A percentile compares a stretch with the other conserved stretches of the same genome.
These are phyloP conservation scores for Ascochyta clinopodiicola DNA, from an alignment of 2,329 filamentous ascomycete genomes.

Conservation along the genomic window DNA sequence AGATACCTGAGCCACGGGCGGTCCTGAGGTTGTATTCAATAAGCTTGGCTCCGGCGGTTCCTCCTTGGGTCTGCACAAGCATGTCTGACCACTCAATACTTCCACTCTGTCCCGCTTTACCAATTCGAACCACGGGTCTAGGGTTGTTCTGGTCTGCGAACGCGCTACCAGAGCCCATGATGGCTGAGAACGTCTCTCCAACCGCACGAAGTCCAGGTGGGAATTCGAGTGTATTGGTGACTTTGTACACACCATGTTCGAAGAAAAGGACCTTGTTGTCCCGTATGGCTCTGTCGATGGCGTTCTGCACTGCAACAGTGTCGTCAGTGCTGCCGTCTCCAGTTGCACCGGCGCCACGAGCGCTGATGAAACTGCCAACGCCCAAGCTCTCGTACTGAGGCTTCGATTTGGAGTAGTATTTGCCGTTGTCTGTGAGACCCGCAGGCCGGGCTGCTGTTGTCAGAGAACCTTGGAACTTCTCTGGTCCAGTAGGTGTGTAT, in stretches of 20 bases:
- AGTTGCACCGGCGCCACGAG: slow-evolving; percentile 63
- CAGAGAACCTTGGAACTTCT: slow-evolving; percentile 55
- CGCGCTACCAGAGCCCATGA: slow-evolving; percentile 75
- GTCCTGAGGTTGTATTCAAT: slow-evolving; percentile 74
- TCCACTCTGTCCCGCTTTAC: slow-evolving; percentile 68
- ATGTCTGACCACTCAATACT: slow-evolving; percentile 76
- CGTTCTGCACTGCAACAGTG: slow-evolving; percentile 76
- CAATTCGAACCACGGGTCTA: slow-evolving; percentile 71
- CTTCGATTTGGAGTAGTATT: slow-evolving; percentile 61
- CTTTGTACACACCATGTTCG: slow-evolving; percentile 64
- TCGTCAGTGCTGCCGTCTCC: slow-evolving; percentile 85
- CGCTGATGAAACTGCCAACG: slow-evolving; percentile 67
- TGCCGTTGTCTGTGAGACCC: slow-evolving; percentile 55
- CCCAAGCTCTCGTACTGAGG: slow-evolving; percentile 58
- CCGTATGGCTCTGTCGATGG: slow-evolving; percentile 68
- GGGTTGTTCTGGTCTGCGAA: slow-evolving; percentile 60
- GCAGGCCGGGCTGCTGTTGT: slow-evolving; percentile 55
- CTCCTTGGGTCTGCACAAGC: slow-evolving; percentile 72
- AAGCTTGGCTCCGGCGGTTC: slow-evolving; percentile 72
- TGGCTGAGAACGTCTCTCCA: slow-evolving; percentile 83
- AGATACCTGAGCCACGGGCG: slow-evolving; percentile 66
- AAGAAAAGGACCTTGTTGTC: slow-evolving; percentile 64
- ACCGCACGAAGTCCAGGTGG: slow-evolving; percentile 79
- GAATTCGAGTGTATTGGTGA: slow-evolving; percentile 63
- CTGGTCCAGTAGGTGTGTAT: slow-evolving; percentile 51